These are phyloP conservation scores for Penicillium palitans DNA, from an alignment of 2,329 filamentous ascomycete genomes.

Conservation along the genomic window DNA sequence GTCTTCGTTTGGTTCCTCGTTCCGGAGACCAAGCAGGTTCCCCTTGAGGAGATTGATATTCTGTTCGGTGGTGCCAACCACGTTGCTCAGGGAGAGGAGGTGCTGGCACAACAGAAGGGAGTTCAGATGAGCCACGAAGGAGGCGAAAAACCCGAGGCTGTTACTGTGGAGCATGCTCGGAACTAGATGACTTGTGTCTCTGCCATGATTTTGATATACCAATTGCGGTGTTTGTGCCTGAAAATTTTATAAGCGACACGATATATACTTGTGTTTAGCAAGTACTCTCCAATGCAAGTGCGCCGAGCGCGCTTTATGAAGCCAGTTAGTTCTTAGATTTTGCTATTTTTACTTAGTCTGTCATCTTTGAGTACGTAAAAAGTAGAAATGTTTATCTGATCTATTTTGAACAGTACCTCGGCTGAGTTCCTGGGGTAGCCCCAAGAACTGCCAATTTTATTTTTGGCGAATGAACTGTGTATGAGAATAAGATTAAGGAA, in stretches of 20 bases:
- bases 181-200: slow-evolving; percentile 1
- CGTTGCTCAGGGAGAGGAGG: slow-evolving; percentile 35
- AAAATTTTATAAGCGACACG: slow-evolving; percentile 2
- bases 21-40: slow-evolving; percentile 52
- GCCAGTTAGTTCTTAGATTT: not conserved
- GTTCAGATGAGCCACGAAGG: slow-evolving; percentile 8
- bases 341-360: not conserved
- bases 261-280: not conserved
- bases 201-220: not conserved
- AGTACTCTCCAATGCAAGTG: slow-evolving; percentile 6
- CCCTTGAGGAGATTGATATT: slow-evolving; percentile 42
- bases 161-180: slow-evolving; percentile 26
- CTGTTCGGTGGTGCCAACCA: slow-evolving; percentile 43
- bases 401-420: not conserved
- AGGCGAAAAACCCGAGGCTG: slow-evolving; percentile 22
- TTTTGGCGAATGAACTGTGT: not conserved
- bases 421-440: no score
- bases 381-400: not conserved
- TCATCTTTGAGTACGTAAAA: not conserved
- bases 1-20: slow-evolving; percentile 54
- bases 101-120: slow-evolving; percentile 30
- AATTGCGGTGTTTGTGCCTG: not conserved
- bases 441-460: no score
- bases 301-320: not conserved
- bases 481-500: not conserved